Evolutionary conservation across 2,329 filamentous ascomycete species (phyloP), one percentile per base, ranked within the genome.

Genomic region (Leptodontidium sp.): DNA sequence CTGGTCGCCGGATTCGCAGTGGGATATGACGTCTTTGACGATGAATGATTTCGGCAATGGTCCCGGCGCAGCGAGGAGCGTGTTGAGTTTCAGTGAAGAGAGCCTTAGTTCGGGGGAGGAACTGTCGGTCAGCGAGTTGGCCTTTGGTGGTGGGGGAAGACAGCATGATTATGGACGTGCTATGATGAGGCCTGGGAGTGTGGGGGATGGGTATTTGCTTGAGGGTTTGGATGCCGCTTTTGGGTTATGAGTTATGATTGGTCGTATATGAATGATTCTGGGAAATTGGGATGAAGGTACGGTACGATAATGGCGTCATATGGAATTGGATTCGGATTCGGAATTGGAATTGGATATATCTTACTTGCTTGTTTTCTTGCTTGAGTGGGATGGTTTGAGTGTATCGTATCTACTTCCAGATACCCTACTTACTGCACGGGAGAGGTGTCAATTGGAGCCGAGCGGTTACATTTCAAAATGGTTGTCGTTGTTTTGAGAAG

Each of bases 1-100:
- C 63, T 89, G 87, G 88, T 86, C 86, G 1, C 85, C 86, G 0
- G 86, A 88, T 68, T 81, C 84, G 1, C 70, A 71, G n/a, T 89
- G 87, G 79, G 77, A 79, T 70, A 76, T 78, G 71, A 70, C 75
- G 80, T 81, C 82, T 78, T 78, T 64, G 72, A 81, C 75, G 57
- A 77, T 78, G 71, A 80, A 80, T n/a, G 81, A 82, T 61, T 75
- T 79, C 47, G 62, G 49, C 2, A 68, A 72, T 1, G 64, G 68
- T 55, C 66, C 77, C 69, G 70, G 77, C 70, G 61, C 79, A 72
- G 79, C 85, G 38, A 85, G 86, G 72, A 88, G 86, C 69, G 85
- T 88, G 3, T 78, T 88, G 38, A 88, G 86, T 77, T 86, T 88
- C 69, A 88, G 85, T 6, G 87, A 88, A 58, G 87, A 89, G 75